Percentiles rank a stretch among this genome's conserved stretches.
Conservation (phyloP, 179 eudicot genomes). For the Kewa caespitosa region DNA sequence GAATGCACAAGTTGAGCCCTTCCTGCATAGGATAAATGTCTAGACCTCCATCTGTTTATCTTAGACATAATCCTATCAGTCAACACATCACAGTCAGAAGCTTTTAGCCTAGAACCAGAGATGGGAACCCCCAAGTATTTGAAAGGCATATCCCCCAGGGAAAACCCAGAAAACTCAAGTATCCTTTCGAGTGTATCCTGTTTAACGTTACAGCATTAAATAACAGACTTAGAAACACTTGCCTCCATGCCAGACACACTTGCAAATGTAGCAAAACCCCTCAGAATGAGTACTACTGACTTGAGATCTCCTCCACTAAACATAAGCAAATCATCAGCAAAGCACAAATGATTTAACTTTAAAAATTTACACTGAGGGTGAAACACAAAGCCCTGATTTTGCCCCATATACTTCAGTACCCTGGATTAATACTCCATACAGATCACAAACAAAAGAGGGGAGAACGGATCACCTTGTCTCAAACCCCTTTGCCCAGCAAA, state of each 20-base stretch:
- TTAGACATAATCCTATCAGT: neutral
- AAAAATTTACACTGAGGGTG: neutral
- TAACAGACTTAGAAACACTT: neutral
- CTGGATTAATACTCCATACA: neutral
- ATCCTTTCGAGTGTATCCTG: neutral
- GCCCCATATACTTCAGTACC: neutral
- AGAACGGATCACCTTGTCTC: conserved; percentile 1
- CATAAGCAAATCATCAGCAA: conserved; percentile 1
- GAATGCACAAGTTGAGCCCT: neutral
- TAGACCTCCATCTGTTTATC: neutral
- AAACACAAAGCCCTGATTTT: neutral
- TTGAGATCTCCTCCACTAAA: neutral
- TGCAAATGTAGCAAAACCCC: neutral
- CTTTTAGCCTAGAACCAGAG: neutral
- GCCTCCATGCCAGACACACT: neutral
- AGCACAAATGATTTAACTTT: neutral
- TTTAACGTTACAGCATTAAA: neutral
- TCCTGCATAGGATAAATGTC: neutral
- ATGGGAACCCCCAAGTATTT: neutral
- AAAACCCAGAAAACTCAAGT: neutral
- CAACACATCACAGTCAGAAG: neutral
- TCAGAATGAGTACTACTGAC: neutral
- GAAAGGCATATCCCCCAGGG: neutral
- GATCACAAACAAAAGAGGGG: neutral
- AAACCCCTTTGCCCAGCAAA: neutral